Percentiles rank a stretch among this genome's conserved stretches.
Conservation (phyloP, 1,139 yeast species). For the Pneumocystis wakefieldiae region DNA sequence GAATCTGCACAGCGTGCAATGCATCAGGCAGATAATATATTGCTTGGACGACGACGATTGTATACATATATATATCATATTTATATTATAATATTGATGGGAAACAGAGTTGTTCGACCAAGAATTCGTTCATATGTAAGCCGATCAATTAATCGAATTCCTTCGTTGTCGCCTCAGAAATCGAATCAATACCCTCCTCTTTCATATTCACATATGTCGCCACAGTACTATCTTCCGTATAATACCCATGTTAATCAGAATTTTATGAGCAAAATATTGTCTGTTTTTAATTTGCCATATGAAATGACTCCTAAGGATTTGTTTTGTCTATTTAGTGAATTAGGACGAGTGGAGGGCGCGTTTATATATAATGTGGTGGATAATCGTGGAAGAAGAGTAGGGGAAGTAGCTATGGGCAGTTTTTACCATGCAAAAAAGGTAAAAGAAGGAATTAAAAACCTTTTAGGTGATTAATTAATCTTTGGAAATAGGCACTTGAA, state of each 20-base stretch:
- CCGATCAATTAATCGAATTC: not conserved
- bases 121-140: not conserved
- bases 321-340: not conserved
- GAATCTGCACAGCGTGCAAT: not conserved
- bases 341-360: not conserved
- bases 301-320: constrained; percentile 1
- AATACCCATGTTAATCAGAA: not conserved
- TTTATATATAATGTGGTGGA: not conserved
- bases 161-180: not conserved
- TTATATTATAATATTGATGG: too few relatives aligned
- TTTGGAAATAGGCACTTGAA: constrained; percentile 1
- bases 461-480: not conserved
- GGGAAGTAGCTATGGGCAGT: not conserved
- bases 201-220: not conserved
- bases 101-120: not conserved
- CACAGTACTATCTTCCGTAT: not conserved
- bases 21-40: not conserved
- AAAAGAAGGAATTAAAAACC: not conserved
- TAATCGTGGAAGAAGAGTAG: not conserved
- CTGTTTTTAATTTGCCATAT: not conserved
- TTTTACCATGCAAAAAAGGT: constrained; percentile 1
- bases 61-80: not conserved
- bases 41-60: not conserved
- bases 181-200: not conserved
- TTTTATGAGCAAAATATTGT: not conserved